Base-by-base conservation (phyloP, 768 basidiomycete species). In the Phylloporus arenicola region DNA sequence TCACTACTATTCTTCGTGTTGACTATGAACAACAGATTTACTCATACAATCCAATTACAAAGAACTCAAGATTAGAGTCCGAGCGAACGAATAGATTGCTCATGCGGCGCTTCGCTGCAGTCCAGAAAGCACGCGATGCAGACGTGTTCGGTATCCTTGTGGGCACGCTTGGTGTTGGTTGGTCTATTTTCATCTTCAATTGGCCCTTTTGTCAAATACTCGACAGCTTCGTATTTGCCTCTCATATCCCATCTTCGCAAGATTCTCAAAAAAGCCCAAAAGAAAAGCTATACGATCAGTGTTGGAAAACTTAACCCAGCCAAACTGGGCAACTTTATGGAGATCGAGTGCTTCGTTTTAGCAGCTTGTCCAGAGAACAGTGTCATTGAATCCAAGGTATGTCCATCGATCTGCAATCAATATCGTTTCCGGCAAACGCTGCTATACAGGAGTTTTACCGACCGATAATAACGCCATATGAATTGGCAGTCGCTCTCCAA, bases 81-180 rank as follows among this genome's bases (percentile, higher is more conserved):
- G 67, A 67, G 1, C 74, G 77, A 22, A 87, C 91, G 4, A 95
- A 95, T 57, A 82, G 75, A 45, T 70, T 96, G 5, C 79, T 97
- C 13, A 94, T 94, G 86, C 81, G 90, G 0, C 82, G 96, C 13
- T 96, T 97, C 54, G 88, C 84, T 2, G 72, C 79, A 1, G 80
- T 98, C 5, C 93, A 95, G 63, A 84, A 83, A 57, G 92, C 95
- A 3, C 79, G 90, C 39, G 88, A 93, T 56, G 87, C 93, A 0
- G 93, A 97, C 57, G 89, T 97, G 0, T 90, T 96, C 55, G 96
- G 94, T 1, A 92, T 98, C 40, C 81, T 98, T 4, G 88, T 98
- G 2, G 94, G 93, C 11, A 96, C 94, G 1, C 78, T 98, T 13
- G 93, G 94, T 39, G 86, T 96, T 27, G 81, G 88, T 90, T 45